These are phyloP conservation scores for Heteromeles arbutifolia DNA, from an alignment of 306 rosid genomes.

Conservation along the genomic window DNA sequence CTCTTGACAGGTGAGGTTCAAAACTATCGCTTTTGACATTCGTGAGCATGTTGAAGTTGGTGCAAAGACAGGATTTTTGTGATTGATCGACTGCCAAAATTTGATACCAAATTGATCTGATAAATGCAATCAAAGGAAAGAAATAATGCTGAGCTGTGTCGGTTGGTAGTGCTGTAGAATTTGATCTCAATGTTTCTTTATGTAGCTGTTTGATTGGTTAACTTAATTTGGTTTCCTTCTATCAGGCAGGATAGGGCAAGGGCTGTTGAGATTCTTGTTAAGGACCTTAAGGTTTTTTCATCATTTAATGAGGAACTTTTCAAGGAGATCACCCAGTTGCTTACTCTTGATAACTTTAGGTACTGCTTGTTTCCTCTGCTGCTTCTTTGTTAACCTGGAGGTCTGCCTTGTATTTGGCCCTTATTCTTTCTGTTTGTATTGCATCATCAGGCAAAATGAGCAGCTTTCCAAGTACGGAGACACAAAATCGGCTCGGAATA, in stretches of 20 bases:
- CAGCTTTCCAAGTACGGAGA: constrained; percentile 49
- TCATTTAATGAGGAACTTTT: constrained; percentile 43
- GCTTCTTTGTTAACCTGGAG: not conserved
- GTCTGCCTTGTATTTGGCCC: not conserved
- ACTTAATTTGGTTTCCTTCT: not conserved
- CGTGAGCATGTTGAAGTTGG: not conserved
- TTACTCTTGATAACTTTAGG: constrained; percentile 46
- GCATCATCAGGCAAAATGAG: constrained; percentile 36
- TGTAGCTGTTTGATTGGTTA: not conserved
- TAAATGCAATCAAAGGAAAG: not conserved
- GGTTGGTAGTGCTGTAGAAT: not conserved
- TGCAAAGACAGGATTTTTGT: not conserved
- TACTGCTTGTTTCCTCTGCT: not conserved
- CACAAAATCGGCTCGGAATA: constrained; percentile 42
- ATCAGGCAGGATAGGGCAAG: constrained; percentile 43
- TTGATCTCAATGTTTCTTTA: not conserved
- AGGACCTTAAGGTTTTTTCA: constrained; percentile 43
- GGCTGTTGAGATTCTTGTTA: constrained; percentile 44
- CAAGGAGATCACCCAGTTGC: constrained; percentile 45
- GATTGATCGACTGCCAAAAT: not conserved
- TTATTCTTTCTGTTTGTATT: not conserved
- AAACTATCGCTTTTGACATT: not conserved
- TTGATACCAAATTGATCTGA: not conserved
- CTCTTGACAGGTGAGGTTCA: constrained; percentile 39
- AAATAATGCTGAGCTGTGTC: not conserved